A percentile compares a stretch with the other conserved stretches of the same genome.
Conservation (phyloP, 306 rosid species). For the Malus sieversii region DNA sequence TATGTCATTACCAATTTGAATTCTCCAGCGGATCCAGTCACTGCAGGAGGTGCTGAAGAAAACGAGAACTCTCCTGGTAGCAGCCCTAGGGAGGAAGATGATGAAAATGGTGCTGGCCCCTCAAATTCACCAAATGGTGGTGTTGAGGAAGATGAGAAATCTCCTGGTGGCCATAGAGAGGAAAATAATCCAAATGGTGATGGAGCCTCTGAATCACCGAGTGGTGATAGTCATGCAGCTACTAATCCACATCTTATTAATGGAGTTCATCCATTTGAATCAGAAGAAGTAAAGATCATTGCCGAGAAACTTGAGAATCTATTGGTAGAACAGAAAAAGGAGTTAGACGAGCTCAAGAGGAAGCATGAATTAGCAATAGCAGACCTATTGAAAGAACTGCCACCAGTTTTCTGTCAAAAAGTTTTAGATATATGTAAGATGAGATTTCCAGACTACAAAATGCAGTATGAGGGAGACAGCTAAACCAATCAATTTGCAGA, state of each 20-base stretch:
- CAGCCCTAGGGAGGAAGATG: conserved; percentile 1
- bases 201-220: conserved; percentile 13
- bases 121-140: conserved; percentile 19
- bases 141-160: background rate
- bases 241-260: conserved; percentile 16
- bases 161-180: conserved; percentile 4
- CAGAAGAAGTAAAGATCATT: conserved; percentile 28
- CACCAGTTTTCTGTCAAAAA: conserved; percentile 38
- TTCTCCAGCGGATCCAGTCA: conserved; percentile 11
- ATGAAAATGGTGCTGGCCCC: conserved; percentile 11
- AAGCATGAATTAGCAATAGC: conserved; percentile 52
- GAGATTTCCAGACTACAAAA: conserved; percentile 22
- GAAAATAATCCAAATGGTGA: conserved; percentile 14
- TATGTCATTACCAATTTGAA: conserved; percentile 39
- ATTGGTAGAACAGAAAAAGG: conserved; percentile 45
- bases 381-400: conserved; percentile 42
- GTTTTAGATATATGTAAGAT: conserved; percentile 42
- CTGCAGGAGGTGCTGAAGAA: conserved; percentile 9
- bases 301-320: conserved; percentile 38
- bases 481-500: conserved; percentile 2
- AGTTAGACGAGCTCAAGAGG: conserved; percentile 55
- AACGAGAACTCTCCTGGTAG: conserved; percentile 14
- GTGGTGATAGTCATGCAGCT: conserved; percentile 14
- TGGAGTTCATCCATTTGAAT: conserved; percentile 17
- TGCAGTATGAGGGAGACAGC: conserved; percentile 13